Percentiles rank a stretch among this genome's conserved stretches.
Evolutionary conservation across 768 basidiomycete genomes (phyloP).

Genomic region (Leccinum imitatum): DNA sequence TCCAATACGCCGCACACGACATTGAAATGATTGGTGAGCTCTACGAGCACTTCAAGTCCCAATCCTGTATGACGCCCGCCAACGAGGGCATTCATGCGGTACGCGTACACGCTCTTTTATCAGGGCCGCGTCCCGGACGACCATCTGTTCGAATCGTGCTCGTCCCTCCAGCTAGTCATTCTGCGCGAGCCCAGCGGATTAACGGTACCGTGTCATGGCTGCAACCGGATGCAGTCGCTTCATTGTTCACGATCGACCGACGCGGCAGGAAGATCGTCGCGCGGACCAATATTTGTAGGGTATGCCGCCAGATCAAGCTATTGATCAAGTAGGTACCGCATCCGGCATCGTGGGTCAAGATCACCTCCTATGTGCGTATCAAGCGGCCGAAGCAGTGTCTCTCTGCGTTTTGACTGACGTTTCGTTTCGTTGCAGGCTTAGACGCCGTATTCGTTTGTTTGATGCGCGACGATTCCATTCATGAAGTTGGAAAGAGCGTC

Average conservation of each 20-base stretch:
- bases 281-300: too few relatives aligned
- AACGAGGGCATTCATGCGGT: slow-evolving; percentile 13
- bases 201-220: slow-evolving; percentile 26
- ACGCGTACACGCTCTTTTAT: slow-evolving; percentile 25
- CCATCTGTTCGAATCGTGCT: slow-evolving; percentile 23
- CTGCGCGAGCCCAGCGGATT: slow-evolving; percentile 27
- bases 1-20: slow-evolving; percentile 44
- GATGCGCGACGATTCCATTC: too few relatives aligned
- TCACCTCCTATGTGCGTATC: too few relatives aligned
- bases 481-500: too few relatives aligned
- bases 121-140: slow-evolving; percentile 28
- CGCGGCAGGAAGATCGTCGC: too few relatives aligned
- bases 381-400: too few relatives aligned
- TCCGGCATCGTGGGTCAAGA: too few relatives aligned
- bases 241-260: slow-evolving; percentile 12
- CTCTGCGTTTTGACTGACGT: too few relatives aligned
- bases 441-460: too few relatives aligned
- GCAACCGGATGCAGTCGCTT: slow-evolving; percentile 30
- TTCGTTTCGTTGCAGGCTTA: too few relatives aligned
- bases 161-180: slow-evolving; percentile 28
- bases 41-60: slow-evolving; percentile 34
- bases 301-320: too few relatives aligned
- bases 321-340: too few relatives aligned
- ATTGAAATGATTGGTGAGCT: slow-evolving; percentile 39
- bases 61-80: slow-evolving; percentile 22